Evolutionary conservation across 2,329 filamentous ascomycete species (phyloP), one percentile per base, ranked within the genome.

Genomic region (Curvularia sp.): DNA sequence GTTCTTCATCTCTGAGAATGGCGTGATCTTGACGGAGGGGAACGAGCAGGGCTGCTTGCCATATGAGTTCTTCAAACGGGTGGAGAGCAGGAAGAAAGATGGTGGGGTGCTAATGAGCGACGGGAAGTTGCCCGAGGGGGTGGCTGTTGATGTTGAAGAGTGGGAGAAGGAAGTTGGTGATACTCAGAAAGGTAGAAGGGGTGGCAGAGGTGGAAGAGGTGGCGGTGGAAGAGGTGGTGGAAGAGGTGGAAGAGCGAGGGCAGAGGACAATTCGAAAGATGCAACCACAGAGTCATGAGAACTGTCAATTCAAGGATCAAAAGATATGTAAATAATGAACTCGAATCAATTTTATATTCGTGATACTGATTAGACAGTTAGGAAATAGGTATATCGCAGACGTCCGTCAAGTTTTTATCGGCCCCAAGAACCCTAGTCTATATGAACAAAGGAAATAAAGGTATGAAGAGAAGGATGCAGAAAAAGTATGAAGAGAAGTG

Each of bases 91-190:
- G 59, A 84, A 78, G 58, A 78, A 80, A 54, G 84, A 84, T 32
- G 82, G 89, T 1, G 87, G 86, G 0, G 80, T 90, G 45, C 79
- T 97, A 68, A 89, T 92, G 83, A 85, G 85, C 73, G 84, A 89
- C 66, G 93, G 93, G 0, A 79, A 86, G 69, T 83, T 88, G 49
- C 74, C 74, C 0, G 73, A 77, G 23, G 74, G 75, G 50, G 75
- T 69, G 55, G 73, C 66, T 58, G 75, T 74, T 46, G 71, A 71
- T 70, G 63, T 73, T 55, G 79, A 77, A 67, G 65, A 63, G 67
- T 49, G 74, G 79, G 57, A 74, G 70, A 71, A 61, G 64, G 72
- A 74, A 51, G 53, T 76, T 58, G 63, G 58, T 2, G 60, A 53
- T 39, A 47, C 46, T 2, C 61, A 63, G 51, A 70, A 63, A 36